Conservation (phyloP, 345 rosid genomes). For the Alliaria petiolata region DNA sequence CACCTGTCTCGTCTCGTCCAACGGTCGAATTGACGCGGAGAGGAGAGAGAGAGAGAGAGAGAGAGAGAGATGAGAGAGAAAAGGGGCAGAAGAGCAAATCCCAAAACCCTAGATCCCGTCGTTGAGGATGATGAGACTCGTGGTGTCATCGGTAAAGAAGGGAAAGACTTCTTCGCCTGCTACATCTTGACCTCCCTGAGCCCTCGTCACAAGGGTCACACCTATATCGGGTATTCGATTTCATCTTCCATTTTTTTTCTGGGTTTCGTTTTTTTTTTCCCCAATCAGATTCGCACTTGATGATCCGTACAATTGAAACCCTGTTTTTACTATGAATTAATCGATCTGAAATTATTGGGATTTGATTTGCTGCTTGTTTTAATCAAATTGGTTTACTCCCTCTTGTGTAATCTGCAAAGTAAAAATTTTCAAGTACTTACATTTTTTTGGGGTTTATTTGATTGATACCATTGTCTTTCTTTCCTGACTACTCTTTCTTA, state of each 20-base stretch:
- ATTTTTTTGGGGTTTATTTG: neutral
- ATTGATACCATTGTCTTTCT: neutral
- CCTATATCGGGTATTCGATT: conserved; percentile 69
- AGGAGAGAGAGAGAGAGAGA: no score
- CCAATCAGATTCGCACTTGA: neutral
- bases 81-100: conserved; percentile 12
- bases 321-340: neutral
- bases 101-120: conserved; percentile 29
- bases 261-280: neutral
- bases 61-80: conserved; percentile 34
- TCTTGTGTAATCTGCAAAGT: no score
- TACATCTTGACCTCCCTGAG: conserved; percentile 85
- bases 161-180: conserved; percentile 68
- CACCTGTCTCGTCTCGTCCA: neutral
- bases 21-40: conserved; percentile 34
- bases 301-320: neutral
- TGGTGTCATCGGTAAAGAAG: conserved; percentile 16
- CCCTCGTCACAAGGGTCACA: conserved; percentile 84
- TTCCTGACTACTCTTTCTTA: neutral
- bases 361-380: neutral
- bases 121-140: conserved; percentile 20
- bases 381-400: neutral
- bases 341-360: neutral
- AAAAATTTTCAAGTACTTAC: neutral
- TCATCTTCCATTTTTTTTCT: neutral